These are phyloP conservation scores for Saturnispora dispora DNA, from an alignment of 805 yeast genomes.

Conservation along the genomic window DNA sequence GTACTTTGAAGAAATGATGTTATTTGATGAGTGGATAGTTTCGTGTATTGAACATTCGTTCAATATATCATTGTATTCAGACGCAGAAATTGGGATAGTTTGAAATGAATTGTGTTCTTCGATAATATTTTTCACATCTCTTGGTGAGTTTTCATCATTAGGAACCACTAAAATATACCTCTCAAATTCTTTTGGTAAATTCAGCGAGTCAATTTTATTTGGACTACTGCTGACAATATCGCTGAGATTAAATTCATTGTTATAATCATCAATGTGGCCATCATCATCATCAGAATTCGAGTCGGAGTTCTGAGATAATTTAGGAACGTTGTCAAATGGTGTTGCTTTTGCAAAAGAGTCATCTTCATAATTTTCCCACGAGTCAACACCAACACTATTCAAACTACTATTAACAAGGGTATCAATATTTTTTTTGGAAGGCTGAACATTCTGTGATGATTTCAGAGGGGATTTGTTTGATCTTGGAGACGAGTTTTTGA, in stretches of 20 bases:
- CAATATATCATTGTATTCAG: conserved; percentile 19
- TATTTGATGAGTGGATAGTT: background rate
- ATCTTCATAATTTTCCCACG: conserved; percentile 13
- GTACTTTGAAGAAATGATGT: conserved; percentile 1
- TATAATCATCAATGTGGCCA: background rate
- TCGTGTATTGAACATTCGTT: background rate
- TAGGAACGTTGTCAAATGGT: background rate
- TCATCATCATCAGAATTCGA: conserved; percentile 3
- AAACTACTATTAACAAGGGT: background rate
- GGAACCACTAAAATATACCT: conserved; percentile 9
- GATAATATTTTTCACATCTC: background rate
- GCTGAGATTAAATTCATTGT: background rate
- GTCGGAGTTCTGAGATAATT: conserved; percentile 1
- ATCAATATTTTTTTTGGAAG: background rate
- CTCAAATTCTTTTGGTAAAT: background rate
- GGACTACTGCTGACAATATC: conserved; percentile 9
- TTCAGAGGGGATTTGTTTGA: conserved; percentile 3
- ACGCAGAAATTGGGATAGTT: conserved; percentile 15
- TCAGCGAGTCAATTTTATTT: background rate
- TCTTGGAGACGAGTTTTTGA: conserved; percentile 3
- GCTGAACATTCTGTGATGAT: background rate
- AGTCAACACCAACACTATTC: conserved; percentile 5
- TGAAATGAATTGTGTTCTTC: conserved; percentile 7
- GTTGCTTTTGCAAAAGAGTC: conserved; percentile 9
- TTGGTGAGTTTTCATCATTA: background rate